phyloP scores from a whole-genome alignment of 2,329 filamentous ascomycete species.

The Cladosporium sp. region DNA sequence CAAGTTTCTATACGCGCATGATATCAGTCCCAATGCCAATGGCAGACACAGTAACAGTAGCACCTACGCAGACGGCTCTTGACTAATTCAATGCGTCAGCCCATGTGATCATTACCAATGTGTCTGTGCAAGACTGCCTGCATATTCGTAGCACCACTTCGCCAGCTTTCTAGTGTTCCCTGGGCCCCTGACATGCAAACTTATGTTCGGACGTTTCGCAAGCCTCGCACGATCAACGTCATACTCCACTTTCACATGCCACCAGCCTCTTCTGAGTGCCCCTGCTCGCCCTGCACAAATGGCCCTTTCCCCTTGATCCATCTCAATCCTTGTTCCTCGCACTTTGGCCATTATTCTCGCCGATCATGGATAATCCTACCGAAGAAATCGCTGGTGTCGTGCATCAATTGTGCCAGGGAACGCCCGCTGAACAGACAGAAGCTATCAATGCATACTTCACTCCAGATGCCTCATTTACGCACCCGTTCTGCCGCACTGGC shows the following conservation, averaged over 20 bases:
- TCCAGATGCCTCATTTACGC: slow-evolving; percentile 66
- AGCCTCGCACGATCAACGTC: too few species aligned
- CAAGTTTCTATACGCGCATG: too few species aligned
- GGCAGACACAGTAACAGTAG: too few species aligned
- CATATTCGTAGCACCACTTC: too few species aligned
- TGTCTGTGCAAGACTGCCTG: too few species aligned
- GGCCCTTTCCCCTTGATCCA: neutral
- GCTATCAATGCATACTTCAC: slow-evolving; percentile 71
- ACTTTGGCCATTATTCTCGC: neutral
- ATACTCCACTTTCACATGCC: neutral
- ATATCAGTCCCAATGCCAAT: too few species aligned
- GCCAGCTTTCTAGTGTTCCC: too few species aligned
- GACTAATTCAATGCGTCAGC: too few species aligned
- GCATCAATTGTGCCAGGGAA: slow-evolving; percentile 62
- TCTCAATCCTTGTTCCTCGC: neutral
- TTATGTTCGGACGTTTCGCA: too few species aligned
- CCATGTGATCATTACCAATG: too few species aligned
- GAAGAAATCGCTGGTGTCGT: slow-evolving; percentile 65
- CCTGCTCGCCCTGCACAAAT: neutral
- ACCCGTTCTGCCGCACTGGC: slow-evolving; percentile 71
- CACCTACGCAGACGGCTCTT: too few species aligned
- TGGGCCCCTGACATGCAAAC: too few species aligned
- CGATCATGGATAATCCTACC: slow-evolving; percentile 35
- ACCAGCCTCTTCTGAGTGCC: neutral
- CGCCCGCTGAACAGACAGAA: slow-evolving; percentile 59